A percentile compares a stretch with the other conserved stretches of the same genome.
phyloP scores from a whole-genome alignment of 768 basidiomycete species.

The Pleurotus salmoneostramineus region DNA sequence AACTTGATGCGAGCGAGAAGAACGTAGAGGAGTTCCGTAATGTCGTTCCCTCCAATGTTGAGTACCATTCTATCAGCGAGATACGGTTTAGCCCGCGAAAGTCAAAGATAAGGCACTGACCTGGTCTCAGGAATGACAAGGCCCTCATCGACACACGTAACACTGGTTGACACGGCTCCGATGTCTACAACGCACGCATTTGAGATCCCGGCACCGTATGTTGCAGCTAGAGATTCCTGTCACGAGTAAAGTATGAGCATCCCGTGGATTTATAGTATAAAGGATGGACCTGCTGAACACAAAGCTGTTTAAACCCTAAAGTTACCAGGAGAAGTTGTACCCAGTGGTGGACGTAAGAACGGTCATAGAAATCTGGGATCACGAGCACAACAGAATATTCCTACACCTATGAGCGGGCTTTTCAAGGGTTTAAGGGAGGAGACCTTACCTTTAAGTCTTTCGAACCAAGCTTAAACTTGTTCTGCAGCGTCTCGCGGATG shows the following conservation, averaged over 20 bases:
- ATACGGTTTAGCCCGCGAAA: constrained; percentile 6
- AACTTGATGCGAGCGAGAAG: constrained; percentile 78
- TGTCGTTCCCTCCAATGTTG: constrained; percentile 91
- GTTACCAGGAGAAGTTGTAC: constrained; percentile 65
- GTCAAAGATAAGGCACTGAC: constrained; percentile 31
- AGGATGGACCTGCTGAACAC: constrained; percentile 75
- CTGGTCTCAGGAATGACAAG: constrained; percentile 83
- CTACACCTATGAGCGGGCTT: constrained; percentile 32
- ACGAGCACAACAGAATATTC: constrained; percentile 85
- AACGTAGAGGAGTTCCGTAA: constrained; percentile 84
- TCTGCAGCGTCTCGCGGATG: constrained; percentile 54
- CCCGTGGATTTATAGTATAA: background rate
- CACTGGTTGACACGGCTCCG: constrained; percentile 77
- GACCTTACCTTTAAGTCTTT: constrained; percentile 56
- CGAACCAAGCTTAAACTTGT: constrained; percentile 50
- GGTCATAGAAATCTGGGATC: constrained; percentile 89
- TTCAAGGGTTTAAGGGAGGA: background rate
- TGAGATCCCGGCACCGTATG: constrained; percentile 93
- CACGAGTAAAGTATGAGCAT: background rate
- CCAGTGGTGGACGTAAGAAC: constrained; percentile 77
- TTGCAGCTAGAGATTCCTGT: constrained; percentile 89
- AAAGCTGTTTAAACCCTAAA: constrained; percentile 92
- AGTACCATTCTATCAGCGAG: constrained; percentile 57
- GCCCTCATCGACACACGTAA: constrained; percentile 95
- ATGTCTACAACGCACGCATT: constrained; percentile 96